Conservation (phyloP, 371 early-diverging fungal species). For the Chytridium lagenaria region DNA sequence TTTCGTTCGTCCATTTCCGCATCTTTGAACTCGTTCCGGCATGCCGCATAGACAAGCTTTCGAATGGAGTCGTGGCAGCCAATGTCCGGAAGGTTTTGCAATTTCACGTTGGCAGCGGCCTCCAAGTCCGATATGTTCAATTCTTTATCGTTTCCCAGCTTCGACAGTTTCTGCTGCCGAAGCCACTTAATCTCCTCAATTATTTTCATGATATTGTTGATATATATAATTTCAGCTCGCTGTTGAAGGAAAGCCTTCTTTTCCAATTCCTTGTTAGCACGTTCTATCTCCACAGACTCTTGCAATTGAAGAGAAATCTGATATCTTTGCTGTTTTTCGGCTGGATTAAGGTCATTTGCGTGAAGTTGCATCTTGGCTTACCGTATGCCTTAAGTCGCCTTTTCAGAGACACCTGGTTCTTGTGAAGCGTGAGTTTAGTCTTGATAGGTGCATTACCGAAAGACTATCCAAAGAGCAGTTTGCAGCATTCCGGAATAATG, state of each 20-base stretch:
- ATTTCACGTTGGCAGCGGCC: not conserved
- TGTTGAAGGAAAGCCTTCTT: slow-evolving; percentile 20
- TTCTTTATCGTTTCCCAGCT: not conserved
- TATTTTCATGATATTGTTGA: slow-evolving; percentile 20
- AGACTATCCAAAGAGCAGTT: not conserved
- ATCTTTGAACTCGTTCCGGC: not conserved
- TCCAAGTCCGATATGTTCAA: not conserved
- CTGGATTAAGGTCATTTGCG: not conserved
- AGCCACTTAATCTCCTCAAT: slow-evolving; percentile 24
- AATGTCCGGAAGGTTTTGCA: slow-evolving; percentile 5
- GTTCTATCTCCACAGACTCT: slow-evolving; percentile 20
- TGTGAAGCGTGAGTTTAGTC: not conserved
- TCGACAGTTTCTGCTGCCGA: not conserved
- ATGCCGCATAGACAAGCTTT: not conserved
- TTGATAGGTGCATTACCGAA: not conserved
- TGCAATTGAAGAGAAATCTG: slow-evolving; percentile 24
- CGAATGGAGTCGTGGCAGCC: slow-evolving; percentile 13
- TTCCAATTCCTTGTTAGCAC: slow-evolving; percentile 8
- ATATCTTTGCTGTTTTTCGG: not conserved
- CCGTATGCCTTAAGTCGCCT: slow-evolving; percentile 17
- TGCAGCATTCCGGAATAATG: not conserved
- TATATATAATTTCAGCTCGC: slow-evolving; percentile 23
- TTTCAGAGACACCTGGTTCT: slow-evolving; percentile 6
- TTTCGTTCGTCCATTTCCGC: not conserved
- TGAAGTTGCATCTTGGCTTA: not conserved